Percentiles rank a stretch among this genome's conserved stretches.
Conservation (phyloP, 2,329 filamentous ascomycete genomes). For the Reticulascus tulasneorum region DNA sequence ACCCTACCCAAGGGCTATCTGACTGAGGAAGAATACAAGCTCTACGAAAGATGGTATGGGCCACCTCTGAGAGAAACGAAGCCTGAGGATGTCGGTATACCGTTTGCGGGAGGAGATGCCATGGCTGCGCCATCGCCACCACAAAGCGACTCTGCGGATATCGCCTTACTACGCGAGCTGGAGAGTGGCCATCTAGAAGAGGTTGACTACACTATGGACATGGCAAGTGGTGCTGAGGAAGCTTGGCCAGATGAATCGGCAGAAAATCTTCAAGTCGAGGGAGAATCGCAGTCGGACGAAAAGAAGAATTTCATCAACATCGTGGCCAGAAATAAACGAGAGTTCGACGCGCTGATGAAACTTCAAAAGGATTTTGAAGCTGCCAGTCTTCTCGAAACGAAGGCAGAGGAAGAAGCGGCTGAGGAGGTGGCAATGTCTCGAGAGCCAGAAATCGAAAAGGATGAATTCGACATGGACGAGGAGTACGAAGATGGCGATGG, state of each 20-base stretch:
- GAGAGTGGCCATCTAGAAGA: conserved; percentile 59
- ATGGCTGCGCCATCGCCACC: conserved; percentile 3
- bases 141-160: conserved; percentile 11
- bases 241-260: conserved; percentile 29
- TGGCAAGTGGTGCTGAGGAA: conserved; percentile 14
- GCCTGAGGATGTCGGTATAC: conserved; percentile 55
- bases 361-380: conserved; percentile 56
- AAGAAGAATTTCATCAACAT: conserved; percentile 37
- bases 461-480: conserved; percentile 30
- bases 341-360: conserved; percentile 50
- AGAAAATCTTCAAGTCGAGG: too few relatives aligned
- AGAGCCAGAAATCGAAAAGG: conserved; percentile 31
- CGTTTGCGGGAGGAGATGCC: conserved; percentile 24
- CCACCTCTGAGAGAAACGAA: conserved; percentile 61
- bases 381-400: conserved; percentile 26
- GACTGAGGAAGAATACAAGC: conserved; percentile 62
- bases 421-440: too few relatives aligned
- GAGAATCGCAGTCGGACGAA: conserved; percentile 31
- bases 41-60: conserved; percentile 82
- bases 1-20: conserved; percentile 70
- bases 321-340: conserved; percentile 50
- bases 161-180: conserved; percentile 48
- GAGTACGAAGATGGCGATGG: conserved; percentile 17
- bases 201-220: conserved; percentile 40
- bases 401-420: conserved; percentile 25